Conservation (phyloP, 352 stramenopile species). For the Phytophthora cryptogea region DNA sequence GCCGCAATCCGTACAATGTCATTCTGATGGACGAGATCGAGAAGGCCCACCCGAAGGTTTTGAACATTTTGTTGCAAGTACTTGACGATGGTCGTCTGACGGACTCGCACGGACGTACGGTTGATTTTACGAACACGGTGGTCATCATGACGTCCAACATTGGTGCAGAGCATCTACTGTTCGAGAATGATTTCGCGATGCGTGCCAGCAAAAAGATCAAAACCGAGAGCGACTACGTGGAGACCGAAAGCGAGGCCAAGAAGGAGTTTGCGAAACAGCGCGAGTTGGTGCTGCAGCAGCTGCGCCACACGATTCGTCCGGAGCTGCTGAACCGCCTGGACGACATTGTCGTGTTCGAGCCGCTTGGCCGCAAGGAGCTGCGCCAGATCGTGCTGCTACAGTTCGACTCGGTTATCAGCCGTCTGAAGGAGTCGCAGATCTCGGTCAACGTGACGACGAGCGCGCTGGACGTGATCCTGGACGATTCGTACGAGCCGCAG, state of each 20-base stretch:
- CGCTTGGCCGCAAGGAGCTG: conserved; percentile 87
- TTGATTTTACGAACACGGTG: conserved; percentile 97
- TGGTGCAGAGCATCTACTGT: conserved; percentile 91
- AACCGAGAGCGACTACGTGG: conserved; percentile 35
- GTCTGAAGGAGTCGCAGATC: conserved; percentile 73
- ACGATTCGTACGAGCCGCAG: conserved; percentile 92
- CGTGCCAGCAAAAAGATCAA: conserved; percentile 69
- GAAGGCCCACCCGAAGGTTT: conserved; percentile 96
- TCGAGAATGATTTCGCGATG: conserved; percentile 56
- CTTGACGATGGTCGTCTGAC: conserved; percentile 98
- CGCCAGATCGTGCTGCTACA: conserved; percentile 94
- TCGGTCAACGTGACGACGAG: conserved; percentile 72
- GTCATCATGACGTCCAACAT: conserved; percentile 98
- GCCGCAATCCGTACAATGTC: conserved; percentile 96
- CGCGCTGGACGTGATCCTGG: conserved; percentile 91
- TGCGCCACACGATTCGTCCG: conserved; percentile 90
- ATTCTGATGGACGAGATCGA: conserved; percentile 98
- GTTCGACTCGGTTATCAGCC: conserved; percentile 88
- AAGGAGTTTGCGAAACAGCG: conserved; percentile 56
- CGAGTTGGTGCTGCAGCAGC: conserved; percentile 85
- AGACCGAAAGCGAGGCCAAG: conserved; percentile 32
- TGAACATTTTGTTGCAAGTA: conserved; percentile 97
- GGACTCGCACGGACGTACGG: conserved; percentile 94
- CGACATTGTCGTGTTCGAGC: conserved; percentile 97
- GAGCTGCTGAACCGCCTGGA: conserved; percentile 98